phyloP scores from a whole-genome alignment of 208 protist genomes.

The Phytomonas francai region DNA sequence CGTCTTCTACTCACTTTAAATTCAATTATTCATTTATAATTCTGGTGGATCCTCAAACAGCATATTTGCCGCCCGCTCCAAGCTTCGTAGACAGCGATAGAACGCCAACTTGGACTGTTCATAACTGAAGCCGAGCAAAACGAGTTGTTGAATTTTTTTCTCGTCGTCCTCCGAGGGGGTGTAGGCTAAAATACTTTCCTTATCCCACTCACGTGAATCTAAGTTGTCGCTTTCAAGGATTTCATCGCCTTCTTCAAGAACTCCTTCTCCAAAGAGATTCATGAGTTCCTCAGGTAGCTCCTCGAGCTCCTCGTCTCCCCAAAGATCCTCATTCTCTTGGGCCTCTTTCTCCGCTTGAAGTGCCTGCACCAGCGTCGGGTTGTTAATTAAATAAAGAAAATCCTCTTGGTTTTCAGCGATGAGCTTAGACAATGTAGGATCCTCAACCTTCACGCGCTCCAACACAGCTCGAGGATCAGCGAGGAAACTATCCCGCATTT shows the following conservation, averaged over 20 bases:
- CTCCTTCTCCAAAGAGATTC: not conserved
- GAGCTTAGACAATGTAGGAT: constrained; percentile 72
- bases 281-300: constrained; percentile 2
- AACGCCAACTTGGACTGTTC: constrained; percentile 81
- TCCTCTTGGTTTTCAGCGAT: constrained; percentile 66
- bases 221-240: not conserved
- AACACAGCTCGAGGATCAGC: constrained; percentile 55
- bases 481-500: constrained; percentile 75
- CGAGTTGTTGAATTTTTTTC: constrained; percentile 75
- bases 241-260: constrained; percentile 7
- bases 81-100: constrained; percentile 66
- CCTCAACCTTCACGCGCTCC: constrained; percentile 54
- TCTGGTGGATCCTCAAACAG: constrained; percentile 83
- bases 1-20: not conserved
- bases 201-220: constrained; percentile 8
- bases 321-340: constrained; percentile 9
- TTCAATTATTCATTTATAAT: constrained; percentile 22
- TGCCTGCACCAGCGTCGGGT: constrained; percentile 39
- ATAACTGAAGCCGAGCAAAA: constrained; percentile 77
- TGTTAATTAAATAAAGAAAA: constrained; percentile 77
- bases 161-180: constrained; percentile 69
- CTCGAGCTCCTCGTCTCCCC: constrained; percentile 14
- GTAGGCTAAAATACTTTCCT: constrained; percentile 34
- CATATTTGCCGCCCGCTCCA: constrained; percentile 79
- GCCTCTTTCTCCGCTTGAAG: constrained; percentile 20